phyloP scores from a whole-genome alignment of 345 rosid genomes.

The Lenwebbia sp. region DNA sequence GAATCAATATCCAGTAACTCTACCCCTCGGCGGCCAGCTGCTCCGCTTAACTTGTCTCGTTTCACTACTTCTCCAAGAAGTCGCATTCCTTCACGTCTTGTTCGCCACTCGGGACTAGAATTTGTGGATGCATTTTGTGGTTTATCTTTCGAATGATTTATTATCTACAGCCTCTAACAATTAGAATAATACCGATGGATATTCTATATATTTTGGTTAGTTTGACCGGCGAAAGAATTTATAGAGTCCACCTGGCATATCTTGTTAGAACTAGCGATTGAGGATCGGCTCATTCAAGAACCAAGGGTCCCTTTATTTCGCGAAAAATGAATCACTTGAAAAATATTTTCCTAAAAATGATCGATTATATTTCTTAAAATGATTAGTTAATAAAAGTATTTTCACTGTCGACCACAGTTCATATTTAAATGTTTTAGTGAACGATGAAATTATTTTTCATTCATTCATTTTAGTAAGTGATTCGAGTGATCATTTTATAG shows the following conservation, averaged over 20 bases:
- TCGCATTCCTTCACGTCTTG: background rate
- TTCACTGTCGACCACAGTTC: too few relatives aligned
- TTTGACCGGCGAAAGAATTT: background rate
- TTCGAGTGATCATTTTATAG: background rate
- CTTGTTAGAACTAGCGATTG: rapidly evolving
- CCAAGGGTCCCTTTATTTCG: too few relatives aligned
- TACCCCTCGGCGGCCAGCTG: background rate
- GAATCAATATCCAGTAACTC: background rate
- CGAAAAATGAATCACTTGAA: too few relatives aligned
- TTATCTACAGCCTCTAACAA: rapidly evolving
- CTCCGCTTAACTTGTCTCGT: background rate
- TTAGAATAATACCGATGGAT: background rate
- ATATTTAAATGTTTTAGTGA: too few relatives aligned
- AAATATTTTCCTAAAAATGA: too few relatives aligned
- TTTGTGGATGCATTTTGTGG: background rate
- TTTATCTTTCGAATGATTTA: background rate
- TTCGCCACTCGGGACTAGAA: background rate
- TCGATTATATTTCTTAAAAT: too few relatives aligned
- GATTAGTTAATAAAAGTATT: too few relatives aligned
- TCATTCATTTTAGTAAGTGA: too few relatives aligned
- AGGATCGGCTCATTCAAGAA: rapidly evolving
- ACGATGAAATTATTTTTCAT: too few relatives aligned
- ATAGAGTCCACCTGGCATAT: rapidly evolving
- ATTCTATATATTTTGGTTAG: background rate
- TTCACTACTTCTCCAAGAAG: background rate